Conservation (phyloP, 371 early-diverging fungal species). For the Umbelopsis sp. region DNA sequence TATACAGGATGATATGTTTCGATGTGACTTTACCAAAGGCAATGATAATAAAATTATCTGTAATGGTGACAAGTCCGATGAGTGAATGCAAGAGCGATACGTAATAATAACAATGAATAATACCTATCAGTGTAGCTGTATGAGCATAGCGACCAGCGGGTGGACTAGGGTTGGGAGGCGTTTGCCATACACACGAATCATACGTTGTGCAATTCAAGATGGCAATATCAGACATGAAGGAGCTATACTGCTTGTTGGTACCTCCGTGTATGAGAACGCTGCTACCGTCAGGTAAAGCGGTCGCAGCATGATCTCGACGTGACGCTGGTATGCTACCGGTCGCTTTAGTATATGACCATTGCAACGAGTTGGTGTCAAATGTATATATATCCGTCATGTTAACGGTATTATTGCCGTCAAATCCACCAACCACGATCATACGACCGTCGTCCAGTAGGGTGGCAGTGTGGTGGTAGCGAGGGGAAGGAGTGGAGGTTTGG, state of each 20-base stretch:
- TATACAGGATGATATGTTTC: not conserved
- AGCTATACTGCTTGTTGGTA: not conserved
- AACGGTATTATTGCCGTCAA: conserved; percentile 9
- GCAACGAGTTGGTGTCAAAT: conserved; percentile 10
- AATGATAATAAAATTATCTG: conserved; percentile 13
- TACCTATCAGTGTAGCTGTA: conserved; percentile 18
- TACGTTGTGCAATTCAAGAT: not conserved
- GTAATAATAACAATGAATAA: not conserved
- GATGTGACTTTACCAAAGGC: conserved; percentile 5
- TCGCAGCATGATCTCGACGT: conserved; percentile 18
- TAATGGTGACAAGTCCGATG: not conserved
- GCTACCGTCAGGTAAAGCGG: not conserved
- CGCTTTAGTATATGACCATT: not conserved
- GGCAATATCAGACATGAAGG: conserved; percentile 17
- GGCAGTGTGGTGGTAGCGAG: conserved; percentile 16
- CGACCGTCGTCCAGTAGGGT: conserved; percentile 15
- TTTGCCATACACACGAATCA: not conserved
- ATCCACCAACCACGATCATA: conserved; percentile 17
- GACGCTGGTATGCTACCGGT: conserved; percentile 8
- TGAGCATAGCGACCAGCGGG: conserved; percentile 18
- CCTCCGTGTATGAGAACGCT: conserved; percentile 17
- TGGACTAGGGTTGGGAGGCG: not conserved
- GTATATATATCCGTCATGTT: conserved; percentile 2
- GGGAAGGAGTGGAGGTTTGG: conserved; percentile 9
- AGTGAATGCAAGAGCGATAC: not conserved